A percentile compares a stretch with the other conserved stretches of the same genome.
phyloP scores from a whole-genome alignment of 2,329 filamentous ascomycete species.

The Penicillium expansum region DNA sequence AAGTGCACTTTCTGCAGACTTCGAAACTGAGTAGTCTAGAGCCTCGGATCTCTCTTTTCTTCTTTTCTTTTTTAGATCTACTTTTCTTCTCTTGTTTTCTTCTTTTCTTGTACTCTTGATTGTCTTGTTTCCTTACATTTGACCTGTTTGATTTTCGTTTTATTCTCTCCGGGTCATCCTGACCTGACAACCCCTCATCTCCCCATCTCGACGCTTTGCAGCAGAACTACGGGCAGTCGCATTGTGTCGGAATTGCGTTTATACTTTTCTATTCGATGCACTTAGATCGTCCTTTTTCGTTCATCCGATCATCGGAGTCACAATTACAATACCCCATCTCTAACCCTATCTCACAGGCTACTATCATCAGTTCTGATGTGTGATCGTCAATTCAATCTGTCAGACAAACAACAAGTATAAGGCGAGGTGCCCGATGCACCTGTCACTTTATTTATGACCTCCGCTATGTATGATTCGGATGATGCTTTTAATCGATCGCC shows the following conservation, averaged over 20 bases:
- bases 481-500: constrained; percentile 40
- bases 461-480: constrained; percentile 43
- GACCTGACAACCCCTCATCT: constrained; percentile 6
- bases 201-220: constrained; percentile 2
- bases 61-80: neutral
- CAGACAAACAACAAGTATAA: constrained; percentile 1
- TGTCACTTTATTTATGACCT: constrained; percentile 30
- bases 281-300: neutral
- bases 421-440: constrained; percentile 8
- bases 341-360: constrained; percentile 3
- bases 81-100: neutral
- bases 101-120: neutral
- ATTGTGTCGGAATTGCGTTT: neutral
- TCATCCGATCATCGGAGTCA: neutral
- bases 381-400: neutral
- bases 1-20: constrained; percentile 9
- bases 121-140: neutral
- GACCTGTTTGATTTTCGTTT: neutral
- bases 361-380: constrained; percentile 4
- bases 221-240: neutral
- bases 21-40: neutral
- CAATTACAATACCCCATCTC: neutral
- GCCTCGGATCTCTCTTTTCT: neutral
- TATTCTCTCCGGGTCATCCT: neutral
- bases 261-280: neutral